These are phyloP conservation scores for Halophytophthora batemanensis DNA, from an alignment of 352 stramenopile genomes.

Conservation along the genomic window DNA sequence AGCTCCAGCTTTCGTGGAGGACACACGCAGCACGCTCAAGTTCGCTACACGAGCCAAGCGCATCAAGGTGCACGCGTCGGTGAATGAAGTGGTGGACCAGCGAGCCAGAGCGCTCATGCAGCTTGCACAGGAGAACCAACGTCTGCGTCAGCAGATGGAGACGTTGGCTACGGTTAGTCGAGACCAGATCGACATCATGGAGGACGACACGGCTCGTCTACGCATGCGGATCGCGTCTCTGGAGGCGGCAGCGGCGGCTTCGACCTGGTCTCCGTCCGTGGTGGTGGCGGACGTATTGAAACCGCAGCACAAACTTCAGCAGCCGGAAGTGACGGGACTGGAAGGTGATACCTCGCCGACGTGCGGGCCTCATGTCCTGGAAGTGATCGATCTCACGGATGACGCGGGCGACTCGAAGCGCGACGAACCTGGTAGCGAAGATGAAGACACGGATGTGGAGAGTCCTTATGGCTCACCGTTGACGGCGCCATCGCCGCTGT, in stretches of 20 bases:
- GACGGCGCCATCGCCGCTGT: conserved; percentile 10
- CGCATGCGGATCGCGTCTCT: conserved; percentile 37
- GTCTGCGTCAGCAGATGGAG: conserved; percentile 35
- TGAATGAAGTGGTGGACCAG: conserved; percentile 45
- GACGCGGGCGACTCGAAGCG: too few species aligned
- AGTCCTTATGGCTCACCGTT: conserved; percentile 20
- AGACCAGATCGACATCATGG: conserved; percentile 37
- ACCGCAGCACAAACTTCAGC: conserved; percentile 16
- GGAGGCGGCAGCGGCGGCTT: conserved; percentile 28
- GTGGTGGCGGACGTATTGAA: conserved; percentile 13
- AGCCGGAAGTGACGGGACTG: conserved; percentile 26
- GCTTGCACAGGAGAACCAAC: conserved; percentile 44
- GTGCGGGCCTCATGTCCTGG: conserved; percentile 20
- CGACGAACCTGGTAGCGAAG: conserved; percentile 16
- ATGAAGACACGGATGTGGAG: conserved; percentile 6
- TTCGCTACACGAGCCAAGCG: conserved; percentile 89
- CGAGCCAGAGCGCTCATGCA: conserved; percentile 29
- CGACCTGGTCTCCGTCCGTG: conserved; percentile 16
- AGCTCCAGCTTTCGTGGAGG: conserved; percentile 68
- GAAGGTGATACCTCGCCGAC: conserved; percentile 25
- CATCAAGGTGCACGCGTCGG: conserved; percentile 55
- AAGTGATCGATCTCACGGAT: conserved; percentile 22
- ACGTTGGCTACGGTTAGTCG: conserved; percentile 26
- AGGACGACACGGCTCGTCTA: conserved; percentile 27
- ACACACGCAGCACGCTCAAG: conserved; percentile 90